Conservation (phyloP, 164 flowering plant genomes). For the Amborella trichopoda region DNA sequence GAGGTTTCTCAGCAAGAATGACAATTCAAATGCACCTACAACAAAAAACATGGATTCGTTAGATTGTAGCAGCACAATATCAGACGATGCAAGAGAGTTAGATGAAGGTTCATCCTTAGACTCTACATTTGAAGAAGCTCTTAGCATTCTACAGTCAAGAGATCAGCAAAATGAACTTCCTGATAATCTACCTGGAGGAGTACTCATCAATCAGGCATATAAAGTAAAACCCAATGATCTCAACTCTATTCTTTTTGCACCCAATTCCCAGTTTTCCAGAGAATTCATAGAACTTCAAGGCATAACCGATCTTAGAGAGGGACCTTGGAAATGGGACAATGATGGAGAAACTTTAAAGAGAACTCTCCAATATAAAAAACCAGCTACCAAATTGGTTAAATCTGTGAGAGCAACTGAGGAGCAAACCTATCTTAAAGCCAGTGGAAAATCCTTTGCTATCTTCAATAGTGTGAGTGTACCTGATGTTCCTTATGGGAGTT, state of each 20-base stretch:
- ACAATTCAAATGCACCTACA: conserved; percentile 12
- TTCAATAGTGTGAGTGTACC: conserved; percentile 48
- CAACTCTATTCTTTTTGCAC: conserved; percentile 44
- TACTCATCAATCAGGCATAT: conserved; percentile 52
- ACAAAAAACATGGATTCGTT: conserved; percentile 31
- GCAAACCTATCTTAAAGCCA: conserved; percentile 53
- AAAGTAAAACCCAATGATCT: conserved; percentile 29
- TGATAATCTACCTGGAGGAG: conserved; percentile 48
- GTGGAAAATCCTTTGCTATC: conserved; percentile 45
- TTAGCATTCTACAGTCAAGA: conserved; percentile 31
- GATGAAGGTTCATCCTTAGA: conserved; percentile 18
- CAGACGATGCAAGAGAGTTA: conserved; percentile 37
- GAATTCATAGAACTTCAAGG: conserved; percentile 53
- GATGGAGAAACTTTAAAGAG: conserved; percentile 37
- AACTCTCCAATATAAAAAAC: conserved; percentile 43
- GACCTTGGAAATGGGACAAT: conserved; percentile 53
- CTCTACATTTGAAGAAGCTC: conserved; percentile 44
- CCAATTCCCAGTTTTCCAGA: conserved; percentile 50
- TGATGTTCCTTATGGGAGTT: conserved; percentile 69
- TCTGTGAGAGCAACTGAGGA: conserved; percentile 63
- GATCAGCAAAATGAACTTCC: conserved; percentile 36
- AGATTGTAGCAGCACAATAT: conserved; percentile 21
- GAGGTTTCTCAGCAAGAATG: conserved; percentile 45
- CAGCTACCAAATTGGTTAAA: conserved; percentile 64
- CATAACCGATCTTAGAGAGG: conserved; percentile 46